Conservation (phyloP, 2,329 filamentous ascomycete species). For the Chaetomium olivaceum region DNA sequence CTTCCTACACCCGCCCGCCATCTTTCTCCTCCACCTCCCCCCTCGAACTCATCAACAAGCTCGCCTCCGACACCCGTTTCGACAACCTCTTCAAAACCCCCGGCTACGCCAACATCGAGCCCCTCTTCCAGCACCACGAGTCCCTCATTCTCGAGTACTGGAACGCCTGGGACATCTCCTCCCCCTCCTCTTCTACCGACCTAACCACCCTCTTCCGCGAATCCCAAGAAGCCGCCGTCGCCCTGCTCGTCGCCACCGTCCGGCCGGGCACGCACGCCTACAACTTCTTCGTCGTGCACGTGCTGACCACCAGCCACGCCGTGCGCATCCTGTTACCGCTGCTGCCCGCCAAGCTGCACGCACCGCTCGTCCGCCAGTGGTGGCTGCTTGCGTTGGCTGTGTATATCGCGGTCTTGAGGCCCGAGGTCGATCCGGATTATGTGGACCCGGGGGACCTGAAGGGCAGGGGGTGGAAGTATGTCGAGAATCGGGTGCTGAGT, state of each 20-base stretch:
- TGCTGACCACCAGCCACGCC: constrained; percentile 84
- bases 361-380: constrained; percentile 79
- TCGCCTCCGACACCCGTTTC: constrained; percentile 69
- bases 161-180: constrained; percentile 75
- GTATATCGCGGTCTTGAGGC: constrained; percentile 75
- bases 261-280: constrained; percentile 62
- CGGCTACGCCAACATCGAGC: constrained; percentile 63
- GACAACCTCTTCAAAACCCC: constrained; percentile 62
- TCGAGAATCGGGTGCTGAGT: constrained; percentile 68
- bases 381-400: constrained; percentile 79
- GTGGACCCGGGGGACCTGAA: constrained; percentile 60
- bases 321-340: constrained; percentile 81
- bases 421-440: constrained; percentile 66
- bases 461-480: constrained; percentile 73
- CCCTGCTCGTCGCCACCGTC: constrained; percentile 63
- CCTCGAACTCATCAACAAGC: constrained; percentile 68
- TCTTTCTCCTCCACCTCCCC: constrained; percentile 62
- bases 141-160: constrained; percentile 79
- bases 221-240: constrained; percentile 63
- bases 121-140: constrained; percentile 69
- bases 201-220: constrained; percentile 74
- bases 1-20: constrained; percentile 66
- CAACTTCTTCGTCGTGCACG: constrained; percentile 80
- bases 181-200: constrained; percentile 43
- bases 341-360: constrained; percentile 71